Percentiles rank a stretch among this genome's conserved stretches.
These are phyloP conservation scores for Sphaerostilbella broomeana DNA, from an alignment of 2,329 filamentous ascomycete species.

Conservation along the genomic window DNA sequence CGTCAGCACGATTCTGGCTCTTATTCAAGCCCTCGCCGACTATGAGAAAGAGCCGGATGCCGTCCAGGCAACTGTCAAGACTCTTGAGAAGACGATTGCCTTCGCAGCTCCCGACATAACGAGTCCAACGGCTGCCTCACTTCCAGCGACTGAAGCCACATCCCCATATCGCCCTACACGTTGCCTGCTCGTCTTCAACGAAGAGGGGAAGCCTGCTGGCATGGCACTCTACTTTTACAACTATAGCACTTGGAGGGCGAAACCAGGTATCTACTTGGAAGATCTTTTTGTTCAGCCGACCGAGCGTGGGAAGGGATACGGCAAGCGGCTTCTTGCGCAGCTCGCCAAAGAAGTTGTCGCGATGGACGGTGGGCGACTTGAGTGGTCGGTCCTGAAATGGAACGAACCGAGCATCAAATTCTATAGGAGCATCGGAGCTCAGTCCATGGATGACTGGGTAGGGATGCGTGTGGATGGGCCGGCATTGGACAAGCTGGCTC, in stretches of 20 bases:
- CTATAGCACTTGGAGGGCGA: constrained; percentile 88
- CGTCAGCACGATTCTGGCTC: constrained; percentile 67
- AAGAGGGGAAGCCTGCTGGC: constrained; percentile 48
- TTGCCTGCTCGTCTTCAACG: constrained; percentile 60
- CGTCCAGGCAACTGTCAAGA: constrained; percentile 72
- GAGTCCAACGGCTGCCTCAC: constrained; percentile 29
- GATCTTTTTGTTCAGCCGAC: constrained; percentile 75
- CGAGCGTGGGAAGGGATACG: constrained; percentile 72
- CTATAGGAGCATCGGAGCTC: constrained; percentile 67
- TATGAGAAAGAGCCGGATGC: constrained; percentile 73
- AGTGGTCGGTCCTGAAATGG: constrained; percentile 92
- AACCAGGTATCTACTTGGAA: constrained; percentile 84
- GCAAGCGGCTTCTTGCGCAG: constrained; percentile 64
- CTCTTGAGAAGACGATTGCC: constrained; percentile 67
- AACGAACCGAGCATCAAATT: constrained; percentile 87
- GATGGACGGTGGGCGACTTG: constrained; percentile 67
- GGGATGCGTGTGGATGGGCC: constrained; percentile 68
- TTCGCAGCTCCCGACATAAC: constrained; percentile 55
- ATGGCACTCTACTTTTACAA: constrained; percentile 95
- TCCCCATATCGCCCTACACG: constrained; percentile 59
- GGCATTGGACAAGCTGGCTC: constrained; percentile 53
- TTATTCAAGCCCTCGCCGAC: constrained; percentile 79
- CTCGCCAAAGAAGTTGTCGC: constrained; percentile 73
- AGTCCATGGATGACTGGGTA: constrained; percentile 63
- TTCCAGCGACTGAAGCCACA: constrained; percentile 46